Evolutionary conservation across 2,329 filamentous ascomycete genomes (phyloP), one percentile per base, ranked within the genome.

Genomic region (Apiospora saccharicola): DNA sequence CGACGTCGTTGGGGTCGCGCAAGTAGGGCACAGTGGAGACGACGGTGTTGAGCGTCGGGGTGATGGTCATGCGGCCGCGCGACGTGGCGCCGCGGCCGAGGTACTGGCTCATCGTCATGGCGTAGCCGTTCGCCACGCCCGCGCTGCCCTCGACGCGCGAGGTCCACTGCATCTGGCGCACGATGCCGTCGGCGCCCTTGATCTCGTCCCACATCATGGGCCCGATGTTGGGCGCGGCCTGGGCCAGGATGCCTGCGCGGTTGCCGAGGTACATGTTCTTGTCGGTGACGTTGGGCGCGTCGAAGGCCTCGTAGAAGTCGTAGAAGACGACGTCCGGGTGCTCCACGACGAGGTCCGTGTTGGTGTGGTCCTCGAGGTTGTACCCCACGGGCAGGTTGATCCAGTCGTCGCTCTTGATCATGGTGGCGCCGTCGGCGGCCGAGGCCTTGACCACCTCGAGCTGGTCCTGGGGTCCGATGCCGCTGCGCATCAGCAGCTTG

Each of bases 401-500:
- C 89, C 89, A 91, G 5, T 86, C 78, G 10, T 81, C 80, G 74
- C 84, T 81, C n/a, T 81, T 78, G 64, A 89, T 85, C 83, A 90
- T 87, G 1, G 82, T 84, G 12, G 84, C 76, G 0, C 87, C 87
- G 73, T 90, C 88, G 1, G 79, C 72, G 2, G 79, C 72, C 0
- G 87, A 88, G 71, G 79, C 79, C 51, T 86, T 83, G 47, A 90
- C 88, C 24, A 90, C 78, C 53, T 85, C 79, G 37, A 91, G 85
- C 79, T 93, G 84, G 83, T 89, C 86, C 82, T 82, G 81, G 24
- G 91, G 91, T 7, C 92, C 92, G 76, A 93, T 94, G 75, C 92
- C 90, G 81, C 89, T 92, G 75, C 91, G 87, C 81, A 93, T 85
- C 6, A 94, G 86, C 69, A 94, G 85, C 81, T 93, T 92, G 26